Evolutionary conservation across 225 moss, liverwort and hornwort genomes (phyloP), one percentile per base, ranked within the genome.

Genomic region (Bryoerythrophyllum caledonicum): DNA sequence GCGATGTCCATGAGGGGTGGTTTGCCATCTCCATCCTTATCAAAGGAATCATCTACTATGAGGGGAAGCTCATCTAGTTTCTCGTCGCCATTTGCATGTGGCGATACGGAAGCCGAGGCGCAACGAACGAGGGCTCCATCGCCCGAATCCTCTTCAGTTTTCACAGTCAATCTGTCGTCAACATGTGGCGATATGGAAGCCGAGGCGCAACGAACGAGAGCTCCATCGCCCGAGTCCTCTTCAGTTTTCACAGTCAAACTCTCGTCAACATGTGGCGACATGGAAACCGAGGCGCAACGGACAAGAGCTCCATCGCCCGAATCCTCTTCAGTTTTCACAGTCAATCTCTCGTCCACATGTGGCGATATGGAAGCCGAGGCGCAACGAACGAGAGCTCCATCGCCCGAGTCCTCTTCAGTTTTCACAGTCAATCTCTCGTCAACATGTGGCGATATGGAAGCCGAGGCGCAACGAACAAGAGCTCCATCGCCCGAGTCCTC

Each of bases 181-280:
- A n/a, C 81, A n/a, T 27, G 69, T 66, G 71, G 71, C 76, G 19
- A 26, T 59, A 38, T 25, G 25, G 41, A 58, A 58, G 38, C 14
- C 57, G 65, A 55, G 10, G 46, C 67, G 48, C 57, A 70, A 65
- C 37, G 1, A n/a, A 58, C 76, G 24, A 58, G 14, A 38, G 75
- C 40, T 35, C 32, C 64, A 20, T 4, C 71, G 17, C n/a, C n/a
- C n/a, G n/a, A n/a, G n/a, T n/a, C n/a, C n/a, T n/a, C n/a, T n/a
- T n/a, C n/a, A n/a, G n/a, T n/a, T n/a, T n/a, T n/a, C n/a, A n/a
- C n/a, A n/a, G n/a, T n/a, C n/a, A n/a, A n/a, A n/a, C n/a, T n/a
- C n/a, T n/a, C n/a, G n/a, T n/a, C n/a, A n/a, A n/a, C 81, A n/a
- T 27, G 69, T 66, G 71, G 71, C 76, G 19, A 26, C 51, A 38